Base-by-base conservation (phyloP, 2,329 filamentous ascomycete genomes). In the Tolypocladium endophyticum region DNA sequence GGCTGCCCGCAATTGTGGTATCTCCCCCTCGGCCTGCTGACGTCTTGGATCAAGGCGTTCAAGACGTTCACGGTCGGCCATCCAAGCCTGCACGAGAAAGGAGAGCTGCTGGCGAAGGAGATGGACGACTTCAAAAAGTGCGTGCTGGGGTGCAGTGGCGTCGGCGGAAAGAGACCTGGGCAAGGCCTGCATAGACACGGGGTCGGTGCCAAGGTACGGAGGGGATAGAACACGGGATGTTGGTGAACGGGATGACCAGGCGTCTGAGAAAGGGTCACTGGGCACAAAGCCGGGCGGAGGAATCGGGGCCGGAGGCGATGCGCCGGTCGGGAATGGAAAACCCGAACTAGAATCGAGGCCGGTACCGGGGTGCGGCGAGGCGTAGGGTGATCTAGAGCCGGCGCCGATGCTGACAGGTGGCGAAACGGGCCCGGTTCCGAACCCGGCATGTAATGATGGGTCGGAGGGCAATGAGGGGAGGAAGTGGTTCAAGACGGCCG, bases 11-110 rank as follows among this genome's bases (percentile, higher is more conserved):
- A 41, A 2, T 4, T 36, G 59, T 14, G n/a, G 30, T 1, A 41
- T 28, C 25, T 56, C 56, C 7, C 20, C n/a, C 56, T 56, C 52
- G 14, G 41, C 28, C 20, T 58, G 33, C 35, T 41, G 39, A 25
- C 23, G 55, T 28, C 16, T 12, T n/a, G 16, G 41, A 2, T 45
- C n/a, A 16, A 57, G 30, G 11, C 56, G 36, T 25, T 58, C 56
- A 6, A 57, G 41, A 7, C 56, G 43, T 14, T 58, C 56, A 28
- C 56, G 59, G 23, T 60, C 56, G 18, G 56, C 39, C 59, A 60
- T 58, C 59, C 59, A 60, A 20, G 56, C 56, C 23, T 60, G 50
- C 7, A 58, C 18, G 23, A 60, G 41, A 25, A 60, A 58, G 2
- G 56, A 60, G 9, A 58, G 56, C 35, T 60, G 59, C 35, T 58